Conservation (phyloP, 1,284 basidiomycete species). For the Ustilago cynodontis region DNA sequence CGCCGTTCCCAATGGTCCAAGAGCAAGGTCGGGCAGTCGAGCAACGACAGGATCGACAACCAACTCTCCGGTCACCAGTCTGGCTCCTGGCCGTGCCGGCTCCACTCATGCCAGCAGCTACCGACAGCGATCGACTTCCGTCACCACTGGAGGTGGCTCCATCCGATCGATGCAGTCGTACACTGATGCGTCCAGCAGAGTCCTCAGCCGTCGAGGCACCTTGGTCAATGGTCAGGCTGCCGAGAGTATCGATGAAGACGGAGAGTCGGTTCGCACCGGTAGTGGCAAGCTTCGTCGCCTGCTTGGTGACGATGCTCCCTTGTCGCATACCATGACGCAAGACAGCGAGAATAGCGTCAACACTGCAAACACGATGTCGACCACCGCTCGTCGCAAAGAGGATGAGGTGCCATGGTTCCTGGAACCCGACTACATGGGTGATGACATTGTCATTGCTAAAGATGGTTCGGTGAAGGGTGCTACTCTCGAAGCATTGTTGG, state of each 20-base stretch:
- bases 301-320: conserved; percentile 78
- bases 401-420: conserved; percentile 80
- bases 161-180: conserved; percentile 38
- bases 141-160: conserved; percentile 50
- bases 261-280: conserved; percentile 24
- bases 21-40: conserved; percentile 32
- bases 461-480: conserved; percentile 80
- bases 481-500: conserved; percentile 85
- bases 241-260: conserved; percentile 45
- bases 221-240: conserved; percentile 30
- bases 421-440: conserved; percentile 80
- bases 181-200: conserved; percentile 21
- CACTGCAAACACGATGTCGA: conserved; percentile 22
- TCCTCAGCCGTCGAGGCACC: conserved; percentile 48
- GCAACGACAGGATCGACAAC: conserved; percentile 22
- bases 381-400: conserved; percentile 32
- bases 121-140: conserved; percentile 53
- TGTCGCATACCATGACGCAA: conserved; percentile 27
- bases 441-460: conserved; percentile 86
- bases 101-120: conserved; percentile 22
- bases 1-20: conserved; percentile 58
- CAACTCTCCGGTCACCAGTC: conserved; percentile 42
- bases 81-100: conserved; percentile 25
- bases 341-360: conserved; percentile 42
- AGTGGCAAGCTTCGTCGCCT: conserved; percentile 74